Evolutionary conservation across 352 stramenopile genomes (phyloP).

Genomic region (Thalassiosira delicatula): DNA sequence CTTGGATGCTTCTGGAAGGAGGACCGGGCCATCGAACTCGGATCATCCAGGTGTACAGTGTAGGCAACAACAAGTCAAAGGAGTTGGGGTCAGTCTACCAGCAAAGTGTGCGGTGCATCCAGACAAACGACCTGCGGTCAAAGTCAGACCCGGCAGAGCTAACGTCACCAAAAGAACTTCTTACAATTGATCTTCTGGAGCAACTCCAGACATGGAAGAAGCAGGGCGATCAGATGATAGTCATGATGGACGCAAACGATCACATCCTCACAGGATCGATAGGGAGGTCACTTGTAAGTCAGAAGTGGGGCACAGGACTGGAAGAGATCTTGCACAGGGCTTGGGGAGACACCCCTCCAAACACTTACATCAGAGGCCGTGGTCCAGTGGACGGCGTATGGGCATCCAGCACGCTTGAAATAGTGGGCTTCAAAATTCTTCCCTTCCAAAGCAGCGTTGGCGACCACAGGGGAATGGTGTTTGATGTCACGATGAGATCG

Average conservation of each 20-base stretch:
- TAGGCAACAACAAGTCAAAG: slow-evolving; percentile 4
- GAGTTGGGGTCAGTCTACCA: slow-evolving; percentile 4
- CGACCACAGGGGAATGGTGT: slow-evolving; percentile 37
- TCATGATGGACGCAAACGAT: slow-evolving; percentile 49
- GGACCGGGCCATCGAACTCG: not conserved
- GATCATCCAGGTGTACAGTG: slow-evolving; percentile 6
- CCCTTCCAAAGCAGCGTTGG: slow-evolving; percentile 25
- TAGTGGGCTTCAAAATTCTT: slow-evolving; percentile 6
- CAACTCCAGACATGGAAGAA: slow-evolving; percentile 19
- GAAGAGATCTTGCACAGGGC: slow-evolving; percentile 17
- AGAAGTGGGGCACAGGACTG: slow-evolving; percentile 7
- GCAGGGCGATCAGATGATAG: slow-evolving; percentile 32
- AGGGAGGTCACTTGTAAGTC: not conserved
- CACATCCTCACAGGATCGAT: slow-evolving; percentile 31
- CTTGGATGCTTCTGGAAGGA: slow-evolving; percentile 4
- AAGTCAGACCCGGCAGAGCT: not conserved
- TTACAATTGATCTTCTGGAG: not conserved
- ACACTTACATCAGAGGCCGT: slow-evolving; percentile 32
- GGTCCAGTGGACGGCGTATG: slow-evolving; percentile 33
- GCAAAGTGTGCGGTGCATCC: not conserved
- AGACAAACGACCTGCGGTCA: not conserved
- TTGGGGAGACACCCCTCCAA: slow-evolving; percentile 3
- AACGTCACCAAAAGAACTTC: not conserved
- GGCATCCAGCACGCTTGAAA: slow-evolving; percentile 13
- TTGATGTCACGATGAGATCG: slow-evolving; percentile 32